These are phyloP conservation scores for Aspergillus tubingensis DNA, from an alignment of 2,329 filamentous ascomycete species.

Conservation along the genomic window DNA sequence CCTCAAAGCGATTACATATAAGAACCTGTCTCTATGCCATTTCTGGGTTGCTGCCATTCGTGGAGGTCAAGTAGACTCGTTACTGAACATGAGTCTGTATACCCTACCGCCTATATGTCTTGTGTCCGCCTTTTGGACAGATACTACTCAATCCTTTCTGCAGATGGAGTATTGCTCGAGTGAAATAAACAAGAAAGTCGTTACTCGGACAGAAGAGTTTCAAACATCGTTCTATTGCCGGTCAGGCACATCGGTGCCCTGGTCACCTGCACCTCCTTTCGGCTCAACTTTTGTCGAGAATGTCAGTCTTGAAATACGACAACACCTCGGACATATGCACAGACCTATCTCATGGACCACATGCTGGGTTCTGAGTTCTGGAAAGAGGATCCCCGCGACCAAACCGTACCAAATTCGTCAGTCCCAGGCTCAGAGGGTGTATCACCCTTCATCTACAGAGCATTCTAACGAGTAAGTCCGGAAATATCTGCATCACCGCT, in stretches of 20 bases:
- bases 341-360: constrained; percentile 18
- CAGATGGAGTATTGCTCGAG: neutral
- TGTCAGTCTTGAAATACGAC: constrained; percentile 7
- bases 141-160: constrained; percentile 8
- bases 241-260: neutral
- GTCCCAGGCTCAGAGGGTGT: neutral
- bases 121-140: constrained; percentile 1
- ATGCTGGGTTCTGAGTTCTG: constrained; percentile 18
- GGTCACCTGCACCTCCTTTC: constrained; percentile 10
- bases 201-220: constrained; percentile 10
- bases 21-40: neutral
- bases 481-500: neutral
- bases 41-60: constrained; percentile 5
- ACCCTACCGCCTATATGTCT: constrained; percentile 8
- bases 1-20: neutral
- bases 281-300: neutral
- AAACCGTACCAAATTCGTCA: neutral
- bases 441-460: neutral
- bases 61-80: neutral
- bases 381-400: constrained; percentile 10
- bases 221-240: constrained; percentile 7
- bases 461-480: constrained; percentile 6
- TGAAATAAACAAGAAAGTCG: neutral
- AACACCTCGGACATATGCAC: constrained; percentile 6
- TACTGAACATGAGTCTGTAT: neutral